Conservation (phyloP, 768 basidiomycete genomes). For the Amanita inopinata region DNA sequence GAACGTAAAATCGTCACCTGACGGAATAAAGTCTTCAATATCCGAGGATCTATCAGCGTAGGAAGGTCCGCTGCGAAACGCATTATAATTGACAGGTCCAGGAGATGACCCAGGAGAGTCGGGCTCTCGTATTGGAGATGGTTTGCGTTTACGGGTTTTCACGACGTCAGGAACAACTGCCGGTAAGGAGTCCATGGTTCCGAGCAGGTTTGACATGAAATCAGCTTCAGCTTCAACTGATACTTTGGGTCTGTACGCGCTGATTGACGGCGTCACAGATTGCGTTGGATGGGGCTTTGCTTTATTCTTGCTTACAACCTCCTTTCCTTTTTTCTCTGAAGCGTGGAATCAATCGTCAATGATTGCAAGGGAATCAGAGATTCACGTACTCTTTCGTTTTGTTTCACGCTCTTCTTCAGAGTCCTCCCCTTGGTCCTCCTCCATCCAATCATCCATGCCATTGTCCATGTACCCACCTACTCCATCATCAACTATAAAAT, state of each 20-base stretch:
- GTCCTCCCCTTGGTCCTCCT: conserved; percentile 46
- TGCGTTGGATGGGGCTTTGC: conserved; percentile 40
- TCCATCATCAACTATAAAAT: conserved; percentile 95
- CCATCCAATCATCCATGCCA: conserved; percentile 91
- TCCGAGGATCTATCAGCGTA: conserved; percentile 39
- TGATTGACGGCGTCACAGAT: conserved; percentile 50
- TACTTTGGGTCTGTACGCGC: conserved; percentile 69
- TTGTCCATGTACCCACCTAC: conserved; percentile 89
- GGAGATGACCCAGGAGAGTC: conserved; percentile 29
- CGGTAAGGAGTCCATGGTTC: conserved; percentile 49
- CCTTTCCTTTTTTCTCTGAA: conserved; percentile 33
- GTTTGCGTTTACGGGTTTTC: conserved; percentile 56
- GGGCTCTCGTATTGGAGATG: conserved; percentile 36
- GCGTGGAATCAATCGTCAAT: conserved; percentile 1
- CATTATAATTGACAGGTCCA: conserved; percentile 16
- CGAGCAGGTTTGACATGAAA: conserved; percentile 79
- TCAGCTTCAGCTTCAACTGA: conserved; percentile 79
- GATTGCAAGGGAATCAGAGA: neutral
- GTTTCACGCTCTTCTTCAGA: conserved; percentile 42
- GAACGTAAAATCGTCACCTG: conserved; percentile 51
- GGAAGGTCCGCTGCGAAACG: conserved; percentile 24
- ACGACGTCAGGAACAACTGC: conserved; percentile 20
- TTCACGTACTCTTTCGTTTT: conserved; percentile 32
- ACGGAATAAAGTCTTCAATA: conserved; percentile 26
- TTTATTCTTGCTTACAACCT: conserved; percentile 27